Evolutionary conservation across 2,329 filamentous ascomycete species (phyloP).

Genomic region (Colletotrichum musae): DNA sequence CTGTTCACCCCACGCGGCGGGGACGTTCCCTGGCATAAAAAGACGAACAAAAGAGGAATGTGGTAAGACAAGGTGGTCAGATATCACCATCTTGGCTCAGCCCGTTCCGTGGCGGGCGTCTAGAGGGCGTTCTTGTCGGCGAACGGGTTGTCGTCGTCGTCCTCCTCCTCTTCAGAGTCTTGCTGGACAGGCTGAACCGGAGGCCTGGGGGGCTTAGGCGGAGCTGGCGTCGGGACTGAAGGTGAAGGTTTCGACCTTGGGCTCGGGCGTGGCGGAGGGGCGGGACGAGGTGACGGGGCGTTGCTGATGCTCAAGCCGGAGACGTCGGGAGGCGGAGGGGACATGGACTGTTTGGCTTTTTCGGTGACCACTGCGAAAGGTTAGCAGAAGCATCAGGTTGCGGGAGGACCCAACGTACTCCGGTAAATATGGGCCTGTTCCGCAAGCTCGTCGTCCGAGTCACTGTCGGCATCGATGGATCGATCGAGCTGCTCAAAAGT

Average conservation of each 20-base stretch:
- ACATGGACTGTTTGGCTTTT: constrained; percentile 64
- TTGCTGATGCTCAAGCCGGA: constrained; percentile 59
- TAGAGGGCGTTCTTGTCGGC: constrained; percentile 82
- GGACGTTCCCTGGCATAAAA: constrained; percentile 17
- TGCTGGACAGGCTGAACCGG: constrained; percentile 49
- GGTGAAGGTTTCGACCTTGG: constrained; percentile 64
- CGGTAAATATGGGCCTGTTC: constrained; percentile 77
- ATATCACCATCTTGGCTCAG: constrained; percentile 39
- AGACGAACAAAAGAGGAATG: constrained; percentile 8
- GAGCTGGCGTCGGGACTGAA: constrained; percentile 54
- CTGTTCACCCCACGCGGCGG: constrained; percentile 9
- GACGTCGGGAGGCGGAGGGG: constrained; percentile 59
- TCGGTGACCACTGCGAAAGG: constrained; percentile 63
- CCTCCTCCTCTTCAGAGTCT: constrained; percentile 63
- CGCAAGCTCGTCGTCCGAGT: constrained; percentile 77
- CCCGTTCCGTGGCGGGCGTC: constrained; percentile 37
- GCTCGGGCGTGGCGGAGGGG: constrained; percentile 63
- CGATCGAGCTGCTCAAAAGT: constrained; percentile 94
- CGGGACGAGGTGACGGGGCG: constrained; percentile 55
- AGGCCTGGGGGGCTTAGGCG: constrained; percentile 54
- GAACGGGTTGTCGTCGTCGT: constrained; percentile 87
- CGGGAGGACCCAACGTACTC: constrained; percentile 57
- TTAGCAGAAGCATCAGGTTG: constrained; percentile 44
- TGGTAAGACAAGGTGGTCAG: constrained; percentile 22
- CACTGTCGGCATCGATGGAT: constrained; percentile 82